Evolutionary conservation across 1,139 yeast species (phyloP).

Genomic region (Pichia sp.): DNA sequence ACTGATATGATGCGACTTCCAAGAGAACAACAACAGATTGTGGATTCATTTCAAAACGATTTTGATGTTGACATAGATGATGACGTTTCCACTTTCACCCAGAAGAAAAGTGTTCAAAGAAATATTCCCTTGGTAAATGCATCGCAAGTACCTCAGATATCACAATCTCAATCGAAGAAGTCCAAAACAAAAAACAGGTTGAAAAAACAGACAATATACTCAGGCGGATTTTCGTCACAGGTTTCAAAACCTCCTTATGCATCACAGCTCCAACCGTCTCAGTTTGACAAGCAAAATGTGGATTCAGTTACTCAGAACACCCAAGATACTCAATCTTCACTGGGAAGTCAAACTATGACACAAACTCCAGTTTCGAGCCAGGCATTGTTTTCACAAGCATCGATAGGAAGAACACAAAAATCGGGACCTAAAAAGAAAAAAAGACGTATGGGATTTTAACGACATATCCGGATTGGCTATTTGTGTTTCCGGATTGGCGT

Average conservation of each 20-base stretch:
- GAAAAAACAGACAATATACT: not conserved
- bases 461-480: not conserved
- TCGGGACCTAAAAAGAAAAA: slow-evolving; percentile 8
- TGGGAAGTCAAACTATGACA: too few relatives aligned
- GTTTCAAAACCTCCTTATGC: not conserved
- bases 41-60: slow-evolving; percentile 11
- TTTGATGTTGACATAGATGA: slow-evolving; percentile 8
- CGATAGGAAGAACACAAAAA: not conserved
- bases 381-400: too few relatives aligned
- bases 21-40: slow-evolving; percentile 5
- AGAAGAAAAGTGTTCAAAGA: not conserved
- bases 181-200: not conserved
- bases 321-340: too few relatives aligned
- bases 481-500: not conserved
- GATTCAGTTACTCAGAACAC: too few relatives aligned
- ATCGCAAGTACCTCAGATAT: slow-evolving; percentile 5
- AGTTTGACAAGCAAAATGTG: not conserved
- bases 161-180: not conserved
- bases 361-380: too few relatives aligned
- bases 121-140: slow-evolving; percentile 6
- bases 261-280: not conserved
- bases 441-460: slow-evolving; percentile 10
- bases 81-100: not conserved
- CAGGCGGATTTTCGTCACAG: not conserved
- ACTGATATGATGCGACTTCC: not conserved